Evolutionary conservation across 2,329 filamentous ascomycete genomes (phyloP), one percentile per base, ranked within the genome.

Genomic region (Emericellopsis atlantica): DNA sequence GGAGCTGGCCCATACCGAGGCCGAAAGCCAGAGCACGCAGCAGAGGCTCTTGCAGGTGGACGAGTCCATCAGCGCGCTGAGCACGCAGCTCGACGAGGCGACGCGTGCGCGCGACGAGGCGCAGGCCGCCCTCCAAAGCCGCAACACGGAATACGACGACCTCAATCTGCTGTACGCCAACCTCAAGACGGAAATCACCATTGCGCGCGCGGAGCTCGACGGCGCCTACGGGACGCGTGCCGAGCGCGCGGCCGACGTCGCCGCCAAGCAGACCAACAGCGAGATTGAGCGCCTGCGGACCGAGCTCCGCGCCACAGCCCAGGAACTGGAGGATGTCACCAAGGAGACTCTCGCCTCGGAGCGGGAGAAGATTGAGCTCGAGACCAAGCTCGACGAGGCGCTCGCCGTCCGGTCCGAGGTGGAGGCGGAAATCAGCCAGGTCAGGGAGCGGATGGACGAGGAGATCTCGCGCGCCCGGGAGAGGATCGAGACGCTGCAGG

Each of bases 141-240:
- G 69, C 57, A 68, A 74, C 41, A 61, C 65, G 37, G 68, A 74
- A 45, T 51, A 73, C 31, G 70, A 74, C 39, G 57, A 60, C 41
- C 59, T 72, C 40, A 72, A 70, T 54, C 60, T 66, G 51, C 65
- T 67, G 51, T 54, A 76, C 41, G 68, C 72, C 29, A 72, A 77
- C 57, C 64, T 74, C 53, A 78, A 78, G 65, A 77, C 73, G 40
- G 74, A 79, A 50, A 62, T 76, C 44, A 76, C 74, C 36, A 69
- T 78, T 49, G 70, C 72, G 39, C 70, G 73, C 51, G 75, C 75
- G 15, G 75, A 79, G 55, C 66, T 79, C 24, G 75, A 79, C 46
- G 72, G 72, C 43, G 74, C 74, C 22, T 77, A 78, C 52, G 74
- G 74, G 43, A 69, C 70, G 43, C 69, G 74, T 44, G 67, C 71